Base-by-base conservation (phyloP, 805 yeast genomes). In the Candida taoyuanica region DNA sequence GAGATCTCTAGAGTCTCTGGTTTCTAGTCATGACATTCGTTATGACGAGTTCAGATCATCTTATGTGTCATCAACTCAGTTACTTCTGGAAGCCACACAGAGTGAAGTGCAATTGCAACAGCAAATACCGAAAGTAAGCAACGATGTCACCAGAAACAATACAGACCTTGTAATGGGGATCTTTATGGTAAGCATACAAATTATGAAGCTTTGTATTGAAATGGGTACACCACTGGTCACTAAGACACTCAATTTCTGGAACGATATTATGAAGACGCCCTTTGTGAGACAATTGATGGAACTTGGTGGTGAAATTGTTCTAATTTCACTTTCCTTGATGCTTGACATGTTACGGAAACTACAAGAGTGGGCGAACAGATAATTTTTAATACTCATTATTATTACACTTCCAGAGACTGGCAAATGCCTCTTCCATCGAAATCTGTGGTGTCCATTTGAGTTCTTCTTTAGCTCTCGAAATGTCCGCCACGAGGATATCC, bases 381-480 rank as follows among this genome's bases (percentile, higher is more conserved):
- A 26, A 9, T 26, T 29, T 13, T 24, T 27, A 32, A 23, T 21
- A n/a, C 16, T 24, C 21, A 4, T 21, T 7, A 16, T 28, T 68
- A 21, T 85, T 76, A 93, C 94, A 85, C 37, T 68, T 73, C 91
- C 93, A 85, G 44, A 84, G 64, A 56, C 83, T 91, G 33, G 56
- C 59, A 58, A 91, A 83, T 15, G 91, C 85, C 16, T 71, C 70
- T 23, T 73, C 78, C 36, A 85, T 67, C 9, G 74, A 52, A 16
- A 72, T 58, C 46, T 71, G 58, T 3, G 85, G 78, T 34, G 61
- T 49, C 93, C 94, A 84, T 25, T 69, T 53, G 42, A 85, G 68
- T 62, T 85, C 93, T 3, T 48, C 36, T 46, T 74, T 72, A 14
- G 94, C 93, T 37, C 87, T 68, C 9, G 68, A 62, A 12, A 87